phyloP scores from a whole-genome alignment of 805 yeast genomes.

The Cephaloascus fragrans region DNA sequence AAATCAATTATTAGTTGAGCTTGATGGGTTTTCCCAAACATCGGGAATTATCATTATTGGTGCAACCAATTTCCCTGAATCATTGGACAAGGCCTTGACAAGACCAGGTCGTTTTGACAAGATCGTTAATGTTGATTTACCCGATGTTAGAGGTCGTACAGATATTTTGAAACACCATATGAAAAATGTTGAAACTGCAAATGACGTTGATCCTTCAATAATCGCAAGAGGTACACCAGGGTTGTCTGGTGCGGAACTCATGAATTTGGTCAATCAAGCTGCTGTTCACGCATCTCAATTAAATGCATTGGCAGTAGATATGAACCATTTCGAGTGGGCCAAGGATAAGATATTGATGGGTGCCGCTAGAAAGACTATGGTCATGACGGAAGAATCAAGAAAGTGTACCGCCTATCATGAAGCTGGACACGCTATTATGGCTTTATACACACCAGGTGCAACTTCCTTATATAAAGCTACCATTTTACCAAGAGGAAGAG shows the following conservation, averaged over 20 bases:
- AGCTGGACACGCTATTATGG: slow-evolving; percentile 99
- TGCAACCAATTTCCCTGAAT: slow-evolving; percentile 97
- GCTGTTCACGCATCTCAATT: slow-evolving; percentile 94
- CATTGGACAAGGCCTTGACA: slow-evolving; percentile 91
- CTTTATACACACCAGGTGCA: slow-evolving; percentile 89
- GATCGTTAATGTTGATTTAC: slow-evolving; percentile 88
- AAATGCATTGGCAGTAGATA: slow-evolving; percentile 81
- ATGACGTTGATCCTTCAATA: slow-evolving; percentile 78
- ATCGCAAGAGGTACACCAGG: slow-evolving; percentile 98
- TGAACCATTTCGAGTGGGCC: slow-evolving; percentile 97
- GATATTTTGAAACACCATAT: slow-evolving; percentile 88
- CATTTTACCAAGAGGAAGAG: slow-evolving; percentile 92
- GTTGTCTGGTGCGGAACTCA: slow-evolving; percentile 93
- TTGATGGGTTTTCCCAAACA: slow-evolving; percentile 91
- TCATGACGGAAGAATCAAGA: slow-evolving; percentile 89
- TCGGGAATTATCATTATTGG: slow-evolving; percentile 94
- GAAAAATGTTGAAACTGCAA: slow-evolving; percentile 79
- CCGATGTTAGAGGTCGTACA: slow-evolving; percentile 95
- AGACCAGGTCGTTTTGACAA: slow-evolving; percentile 98
- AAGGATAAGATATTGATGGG: slow-evolving; percentile 97
- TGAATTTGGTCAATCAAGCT: slow-evolving; percentile 95
- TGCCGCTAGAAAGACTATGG: slow-evolving; percentile 97
- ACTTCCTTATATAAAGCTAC: slow-evolving; percentile 96
- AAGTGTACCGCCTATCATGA: slow-evolving; percentile 95
- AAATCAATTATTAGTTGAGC: slow-evolving; percentile 89